Evolutionary conservation across 78 protist genomes (phyloP).

Genomic region (Dictyostelium discoideum): dicty_2.7 NC_007091.3:1727001-1727500

Average conservation of each 20-base stretch:
- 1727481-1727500: too few relatives aligned
- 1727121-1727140: constrained; percentile 19
- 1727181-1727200: constrained; percentile 24
- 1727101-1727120: too few relatives aligned
- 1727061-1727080: too few relatives aligned
- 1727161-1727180: not conserved
- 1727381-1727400: not conserved
- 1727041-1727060: too few relatives aligned
- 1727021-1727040: too few relatives aligned
- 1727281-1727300: constrained; percentile 1
- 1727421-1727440: not conserved
- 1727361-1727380: not conserved
- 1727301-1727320: constrained; percentile 13
- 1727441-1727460: too few relatives aligned
- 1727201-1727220: constrained; percentile 9
- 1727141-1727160: constrained; percentile 9
- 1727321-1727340: constrained; percentile 18
- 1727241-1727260: constrained; percentile 1
- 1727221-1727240: not conserved
- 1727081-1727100: too few relatives aligned
- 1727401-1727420: constrained; percentile 7
- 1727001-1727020: too few relatives aligned
- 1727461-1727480: too few relatives aligned
- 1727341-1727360: constrained; percentile 18
- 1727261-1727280: not conserved